Evolutionary conservation across 208 protist species (phyloP).

Genomic region (Sergeia podlipaevii): DNA sequence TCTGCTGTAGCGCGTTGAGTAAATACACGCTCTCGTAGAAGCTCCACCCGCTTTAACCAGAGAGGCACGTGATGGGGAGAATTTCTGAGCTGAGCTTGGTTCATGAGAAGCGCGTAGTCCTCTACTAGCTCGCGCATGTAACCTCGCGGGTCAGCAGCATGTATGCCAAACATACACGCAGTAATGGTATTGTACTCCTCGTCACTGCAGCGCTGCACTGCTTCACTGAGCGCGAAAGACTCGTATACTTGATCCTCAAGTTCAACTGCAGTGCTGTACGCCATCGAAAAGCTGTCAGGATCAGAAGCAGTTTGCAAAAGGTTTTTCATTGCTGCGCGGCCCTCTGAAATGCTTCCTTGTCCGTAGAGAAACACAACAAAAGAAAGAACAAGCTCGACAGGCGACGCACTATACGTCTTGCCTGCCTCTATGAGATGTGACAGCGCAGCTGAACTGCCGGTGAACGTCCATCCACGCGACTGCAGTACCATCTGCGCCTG

Average conservation of each 20-base stretch:
- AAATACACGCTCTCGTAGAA: constrained; percentile 45
- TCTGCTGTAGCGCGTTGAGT: constrained; percentile 14
- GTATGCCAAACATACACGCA: constrained; percentile 23
- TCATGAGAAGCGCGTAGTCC: constrained; percentile 56
- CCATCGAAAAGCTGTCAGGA: constrained; percentile 29
- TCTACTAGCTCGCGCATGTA: constrained; percentile 30
- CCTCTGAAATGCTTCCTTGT: constrained; percentile 53
- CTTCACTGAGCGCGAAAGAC: constrained; percentile 50
- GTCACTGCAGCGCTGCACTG: constrained; percentile 26
- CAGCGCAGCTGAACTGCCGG: constrained; percentile 26
- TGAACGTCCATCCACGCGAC: constrained; percentile 38
- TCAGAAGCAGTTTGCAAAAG: constrained; percentile 51
- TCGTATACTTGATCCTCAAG: constrained; percentile 78
- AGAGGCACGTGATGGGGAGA: constrained; percentile 33
- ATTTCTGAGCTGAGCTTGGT: constrained; percentile 61
- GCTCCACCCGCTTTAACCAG: constrained; percentile 80
- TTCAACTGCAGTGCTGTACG: constrained; percentile 50
- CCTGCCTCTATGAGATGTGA: constrained; percentile 41
- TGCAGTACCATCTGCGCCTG: constrained; percentile 49
- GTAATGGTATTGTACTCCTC: constrained; percentile 14
- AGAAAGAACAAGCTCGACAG: constrained; percentile 35
- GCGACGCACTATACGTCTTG: constrained; percentile 39
- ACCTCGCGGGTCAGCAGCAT: constrained; percentile 24
- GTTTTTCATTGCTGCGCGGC: constrained; percentile 30
- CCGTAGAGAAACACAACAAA: constrained; percentile 65